Evolutionary conservation across 257 asterid species (phyloP).

Genomic region (Solanum tarijense): DNA sequence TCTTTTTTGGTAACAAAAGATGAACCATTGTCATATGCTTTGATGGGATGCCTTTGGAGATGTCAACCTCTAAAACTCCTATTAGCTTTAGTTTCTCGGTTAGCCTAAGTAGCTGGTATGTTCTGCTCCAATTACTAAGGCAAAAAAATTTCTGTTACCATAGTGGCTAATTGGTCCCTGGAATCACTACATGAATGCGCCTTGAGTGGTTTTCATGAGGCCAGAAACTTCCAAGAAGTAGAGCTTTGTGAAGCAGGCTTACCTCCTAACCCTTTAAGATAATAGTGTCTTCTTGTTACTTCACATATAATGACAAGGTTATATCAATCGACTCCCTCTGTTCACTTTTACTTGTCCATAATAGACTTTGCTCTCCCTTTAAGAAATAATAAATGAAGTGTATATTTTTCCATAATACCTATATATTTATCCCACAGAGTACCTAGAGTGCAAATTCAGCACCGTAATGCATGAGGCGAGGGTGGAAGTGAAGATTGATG

Average conservation of each 20-base stretch:
- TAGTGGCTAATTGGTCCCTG: neutral
- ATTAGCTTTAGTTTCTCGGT: neutral
- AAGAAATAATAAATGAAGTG: neutral
- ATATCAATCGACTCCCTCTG: neutral
- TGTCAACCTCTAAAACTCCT: neutral
- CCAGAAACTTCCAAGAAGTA: neutral
- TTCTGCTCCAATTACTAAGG: neutral
- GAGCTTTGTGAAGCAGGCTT: neutral
- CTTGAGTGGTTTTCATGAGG: neutral
- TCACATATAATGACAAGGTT: neutral
- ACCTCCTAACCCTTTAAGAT: neutral
- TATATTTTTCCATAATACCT: neutral
- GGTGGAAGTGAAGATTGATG: neutral
- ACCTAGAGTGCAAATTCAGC: neutral
- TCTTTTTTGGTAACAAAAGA: neutral
- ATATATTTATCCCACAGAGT: neutral
- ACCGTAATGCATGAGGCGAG: neutral
- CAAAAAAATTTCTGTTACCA: neutral
- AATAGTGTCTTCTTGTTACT: neutral
- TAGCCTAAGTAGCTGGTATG: neutral
- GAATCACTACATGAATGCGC: neutral
- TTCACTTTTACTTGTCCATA: neutral
- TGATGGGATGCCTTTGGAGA: neutral
- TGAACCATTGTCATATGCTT: neutral
- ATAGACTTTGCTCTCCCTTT: neutral